Evolutionary conservation across 192 early-diverging fungal species (phyloP), one percentile per base, ranked within the genome.

Genomic region (Coemansia sp.): DNA sequence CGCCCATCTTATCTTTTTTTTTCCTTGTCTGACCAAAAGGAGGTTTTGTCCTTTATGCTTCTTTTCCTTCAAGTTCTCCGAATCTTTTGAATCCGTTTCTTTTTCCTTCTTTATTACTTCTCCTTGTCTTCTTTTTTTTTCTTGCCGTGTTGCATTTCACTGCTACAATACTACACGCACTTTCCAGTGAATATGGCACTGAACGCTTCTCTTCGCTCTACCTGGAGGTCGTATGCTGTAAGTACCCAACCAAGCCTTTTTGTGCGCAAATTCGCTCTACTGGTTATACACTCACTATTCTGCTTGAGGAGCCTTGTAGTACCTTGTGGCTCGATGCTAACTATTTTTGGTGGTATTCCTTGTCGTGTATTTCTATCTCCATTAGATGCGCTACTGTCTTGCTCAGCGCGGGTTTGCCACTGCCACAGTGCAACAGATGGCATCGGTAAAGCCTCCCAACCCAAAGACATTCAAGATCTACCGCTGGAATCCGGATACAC

Each of bases 381-480:
- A 54, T 42, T 73, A 73, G 74, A 15, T 68, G 48, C 68, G 67
- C 37, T 32, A 32, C 32, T 11, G 49, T 43, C 64, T 81, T 61
- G 71, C 67, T 12, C 63, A 67, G 67, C 74, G 74, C 26, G 71
- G 71, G 11, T 62, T 82, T 32, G 61, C 71, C 18, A 61, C 71
- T 8, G 62, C 68, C 1, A 62, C 65, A 8, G 68, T 42, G 26
- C 42, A 62, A 47, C 69, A 47, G 40, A 69, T 72, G 76, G 72
- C 76, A 6, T 40, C 77, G 9, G 78, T 72, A 46, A 92, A 89
- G 82, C 79, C 87, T 21, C 83, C 87, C 47, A 79, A 89, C 65
- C 61, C 85, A 71, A 98, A 97, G 90, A 88, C 92, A 32, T 94
- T 98, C 76, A 84, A 94, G 69, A 97, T 98, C 76, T 98, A 98